A percentile compares a stretch with the other conserved stretches of the same genome.
Evolutionary conservation across 371 early-diverging fungal genomes (phyloP).

Genomic region (Lichtheimia hyalospora): DNA sequence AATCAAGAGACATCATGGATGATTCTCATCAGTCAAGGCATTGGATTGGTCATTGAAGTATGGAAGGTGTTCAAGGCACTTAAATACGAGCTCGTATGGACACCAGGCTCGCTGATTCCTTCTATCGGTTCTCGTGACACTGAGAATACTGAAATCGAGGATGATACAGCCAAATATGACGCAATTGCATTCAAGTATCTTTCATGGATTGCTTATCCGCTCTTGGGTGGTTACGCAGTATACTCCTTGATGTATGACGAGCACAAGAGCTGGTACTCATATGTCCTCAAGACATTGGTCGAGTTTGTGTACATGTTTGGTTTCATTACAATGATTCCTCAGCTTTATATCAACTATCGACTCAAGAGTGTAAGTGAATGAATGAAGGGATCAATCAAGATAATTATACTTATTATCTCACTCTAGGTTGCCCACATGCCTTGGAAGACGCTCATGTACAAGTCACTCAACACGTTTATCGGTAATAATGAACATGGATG

Average conservation of each 20-base stretch:
- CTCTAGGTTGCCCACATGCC: slow-evolving; percentile 89
- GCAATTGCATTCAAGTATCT: slow-evolving; percentile 88
- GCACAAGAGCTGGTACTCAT: slow-evolving; percentile 94
- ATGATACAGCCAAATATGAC: slow-evolving; percentile 86
- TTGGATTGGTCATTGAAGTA: slow-evolving; percentile 81
- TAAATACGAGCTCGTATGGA: slow-evolving; percentile 57
- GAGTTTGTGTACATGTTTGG: slow-evolving; percentile 87
- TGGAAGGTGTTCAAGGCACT: slow-evolving; percentile 92
- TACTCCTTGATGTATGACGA: slow-evolving; percentile 84
- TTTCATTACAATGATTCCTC: slow-evolving; percentile 92
- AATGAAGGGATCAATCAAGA: neutral
- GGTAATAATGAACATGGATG: slow-evolving; percentile 18
- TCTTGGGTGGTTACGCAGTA: slow-evolving; percentile 78
- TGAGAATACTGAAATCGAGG: slow-evolving; percentile 61
- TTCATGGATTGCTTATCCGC: slow-evolving; percentile 77
- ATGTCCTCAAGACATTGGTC: slow-evolving; percentile 82
- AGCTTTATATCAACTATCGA: slow-evolving; percentile 92
- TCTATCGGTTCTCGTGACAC: slow-evolving; percentile 28
- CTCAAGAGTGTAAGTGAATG: slow-evolving; percentile 70
- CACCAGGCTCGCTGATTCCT: slow-evolving; percentile 42
- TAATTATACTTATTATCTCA: neutral
- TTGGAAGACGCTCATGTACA: slow-evolving; percentile 93
- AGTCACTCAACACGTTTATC: slow-evolving; percentile 91
- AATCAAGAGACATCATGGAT: slow-evolving; percentile 82
- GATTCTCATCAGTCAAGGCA: slow-evolving; percentile 79